phyloP scores from a whole-genome alignment of 257 asterid genomes.

The Nicotiana paniculata region DNA sequence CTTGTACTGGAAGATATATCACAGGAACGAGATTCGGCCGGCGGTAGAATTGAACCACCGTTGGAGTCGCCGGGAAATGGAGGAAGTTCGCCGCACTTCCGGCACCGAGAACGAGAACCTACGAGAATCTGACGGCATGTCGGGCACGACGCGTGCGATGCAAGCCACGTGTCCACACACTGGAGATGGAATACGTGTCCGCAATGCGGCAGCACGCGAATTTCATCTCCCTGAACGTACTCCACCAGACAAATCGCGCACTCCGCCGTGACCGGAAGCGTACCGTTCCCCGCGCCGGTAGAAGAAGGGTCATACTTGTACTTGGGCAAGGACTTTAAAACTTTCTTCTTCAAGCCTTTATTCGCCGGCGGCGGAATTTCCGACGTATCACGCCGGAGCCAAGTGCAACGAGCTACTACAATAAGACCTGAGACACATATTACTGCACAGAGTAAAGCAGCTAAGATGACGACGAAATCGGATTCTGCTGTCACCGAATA shows the following conservation, averaged over 20 bases:
- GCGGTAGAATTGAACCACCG: neutral
- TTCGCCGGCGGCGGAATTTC: conserved; percentile 10
- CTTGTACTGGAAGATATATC: neutral
- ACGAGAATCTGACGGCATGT: conserved; percentile 19
- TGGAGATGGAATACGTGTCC: conserved; percentile 16
- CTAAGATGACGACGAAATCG: conserved; percentile 22
- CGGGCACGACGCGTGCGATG: conserved; percentile 20
- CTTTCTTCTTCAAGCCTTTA: conserved; percentile 26
- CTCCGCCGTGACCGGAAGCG: neutral
- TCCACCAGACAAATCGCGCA: conserved; percentile 21
- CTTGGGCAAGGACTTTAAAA: conserved; percentile 12
- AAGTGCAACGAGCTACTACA: conserved; percentile 24
- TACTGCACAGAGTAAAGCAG: conserved; percentile 25
- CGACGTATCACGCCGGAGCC: conserved; percentile 17
- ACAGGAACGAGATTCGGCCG: neutral
- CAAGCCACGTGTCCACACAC: conserved; percentile 24
- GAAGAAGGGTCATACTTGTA: conserved; percentile 7
- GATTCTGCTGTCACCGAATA: conserved; percentile 9
- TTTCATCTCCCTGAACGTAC: conserved; percentile 22
- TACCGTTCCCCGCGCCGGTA: neutral
- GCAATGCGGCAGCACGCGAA: conserved; percentile 23
- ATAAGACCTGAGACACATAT: conserved; percentile 22
- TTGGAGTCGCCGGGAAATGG: neutral
- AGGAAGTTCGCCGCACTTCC: conserved; percentile 22
- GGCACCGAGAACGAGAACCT: conserved; percentile 16